Base-by-base conservation (phyloP, 768 basidiomycete genomes). In the Fistulinella prunicolor region DNA sequence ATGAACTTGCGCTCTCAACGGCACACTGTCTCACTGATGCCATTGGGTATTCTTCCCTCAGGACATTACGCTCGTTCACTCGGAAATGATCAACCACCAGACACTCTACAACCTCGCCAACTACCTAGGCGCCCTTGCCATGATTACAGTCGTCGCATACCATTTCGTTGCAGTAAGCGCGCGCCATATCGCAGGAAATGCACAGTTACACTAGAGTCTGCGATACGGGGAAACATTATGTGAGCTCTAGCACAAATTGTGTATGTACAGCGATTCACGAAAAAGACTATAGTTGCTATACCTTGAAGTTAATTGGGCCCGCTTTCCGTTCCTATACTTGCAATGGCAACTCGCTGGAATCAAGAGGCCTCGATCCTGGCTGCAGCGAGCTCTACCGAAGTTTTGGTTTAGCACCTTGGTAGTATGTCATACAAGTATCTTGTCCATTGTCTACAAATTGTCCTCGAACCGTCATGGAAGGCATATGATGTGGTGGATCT, bases 161-260 rank as follows among this genome's bases (percentile, higher is more conserved):
- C 94, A 97, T 71, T 81, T 95, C 59, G 73, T 97, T 42, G 85
- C 89, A 28, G 90, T 95, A 51, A 94, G 94, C 59, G 81, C 82
- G 34, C 77, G 77, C 19, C 60, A 74, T 51, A 52, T 77, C 63
- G 63, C 64, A 66, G 50, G 53, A 51, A 52, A 61, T 17, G 8
- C 39, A n/a, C 40, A 48, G 20, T 20, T 43, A 34, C 36, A 44
- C 17, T 50, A 58, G 51, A 36, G 9, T 19, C 9, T 48, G 9
- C n/a, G 13, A 32, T 12, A 14, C 13, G 30, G 16, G 38, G n/a
- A 7, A 16, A 10, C 10, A 23, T 44, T 9, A 8, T 38, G n/a
- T 21, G 26, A 28, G 26, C 26, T 28, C 26, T 28, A 28, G 26
- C 6, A 28, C 26, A 28, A 6, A 10, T 10, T n/a, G n/a, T 28